Conservation (phyloP, 768 basidiomycete species). For the Pleurotus salmoneostramineus region DNA sequence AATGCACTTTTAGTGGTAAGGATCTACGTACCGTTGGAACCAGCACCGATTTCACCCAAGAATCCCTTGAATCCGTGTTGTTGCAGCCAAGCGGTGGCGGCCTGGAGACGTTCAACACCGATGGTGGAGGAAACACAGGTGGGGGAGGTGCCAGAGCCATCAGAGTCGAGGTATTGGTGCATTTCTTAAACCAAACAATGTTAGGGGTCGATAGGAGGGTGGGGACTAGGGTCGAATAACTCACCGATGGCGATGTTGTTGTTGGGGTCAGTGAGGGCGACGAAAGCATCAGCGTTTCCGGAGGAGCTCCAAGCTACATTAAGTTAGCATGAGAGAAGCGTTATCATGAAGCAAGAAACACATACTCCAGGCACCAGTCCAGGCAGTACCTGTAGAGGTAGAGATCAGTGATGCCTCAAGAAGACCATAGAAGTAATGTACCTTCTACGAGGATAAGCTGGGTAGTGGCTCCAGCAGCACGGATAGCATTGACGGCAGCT, state of each 20-base stretch:
- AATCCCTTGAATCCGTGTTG: constrained; percentile 57
- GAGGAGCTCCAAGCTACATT: constrained; percentile 47
- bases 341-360: background rate
- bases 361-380: constrained; percentile 58
- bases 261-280: constrained; percentile 50
- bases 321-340: background rate
- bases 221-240: constrained; percentile 11
- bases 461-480: constrained; percentile 57
- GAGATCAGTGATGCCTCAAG: background rate
- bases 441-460: constrained; percentile 48
- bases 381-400: constrained; percentile 23
- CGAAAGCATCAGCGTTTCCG: constrained; percentile 52
- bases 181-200: constrained; percentile 35
- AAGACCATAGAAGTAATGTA: constrained; percentile 2
- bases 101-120: constrained; percentile 51
- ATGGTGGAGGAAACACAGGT: constrained; percentile 59
- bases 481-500: constrained; percentile 64
- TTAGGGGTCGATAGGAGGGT: background rate
- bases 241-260: constrained; percentile 58
- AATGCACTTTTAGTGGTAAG: background rate
- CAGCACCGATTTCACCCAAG: constrained; percentile 61
- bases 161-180: constrained; percentile 70
- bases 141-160: constrained; percentile 51
- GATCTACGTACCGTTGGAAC: constrained; percentile 26
- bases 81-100: constrained; percentile 57